Conservation (phyloP, 208 protist genomes). For the Endotrypanum monterogeii region DNA sequence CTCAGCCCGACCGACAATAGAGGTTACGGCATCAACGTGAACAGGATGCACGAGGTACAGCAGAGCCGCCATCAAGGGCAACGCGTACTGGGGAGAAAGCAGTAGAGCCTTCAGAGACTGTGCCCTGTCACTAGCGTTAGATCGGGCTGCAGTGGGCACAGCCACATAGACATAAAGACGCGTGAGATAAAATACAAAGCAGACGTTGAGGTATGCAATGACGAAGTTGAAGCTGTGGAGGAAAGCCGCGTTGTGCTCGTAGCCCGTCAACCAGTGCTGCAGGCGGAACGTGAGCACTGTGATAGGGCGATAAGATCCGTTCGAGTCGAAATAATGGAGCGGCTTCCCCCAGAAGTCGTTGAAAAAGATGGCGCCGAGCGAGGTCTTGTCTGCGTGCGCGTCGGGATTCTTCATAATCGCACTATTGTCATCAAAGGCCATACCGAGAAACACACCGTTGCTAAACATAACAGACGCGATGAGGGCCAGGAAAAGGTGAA, state of each 20-base stretch:
- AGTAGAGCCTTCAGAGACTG: conserved; percentile 12
- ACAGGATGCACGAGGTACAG: conserved; percentile 85
- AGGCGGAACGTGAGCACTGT: conserved; percentile 61
- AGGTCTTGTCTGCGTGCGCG: conserved; percentile 20
- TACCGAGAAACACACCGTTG: conserved; percentile 27
- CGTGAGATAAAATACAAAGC: conserved; percentile 47
- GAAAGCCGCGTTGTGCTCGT: conserved; percentile 35
- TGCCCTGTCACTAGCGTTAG: background rate
- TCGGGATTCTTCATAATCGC: conserved; percentile 55
- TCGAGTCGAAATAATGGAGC: conserved; percentile 41
- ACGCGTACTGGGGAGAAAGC: conserved; percentile 13
- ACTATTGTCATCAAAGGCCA: conserved; percentile 71
- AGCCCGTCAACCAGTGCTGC: conserved; percentile 63
- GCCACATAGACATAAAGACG: conserved; percentile 39
- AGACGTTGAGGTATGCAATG: conserved; percentile 45
- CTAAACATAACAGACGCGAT: conserved; percentile 35
- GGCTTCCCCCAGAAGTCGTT: conserved; percentile 68
- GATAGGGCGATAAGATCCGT: conserved; percentile 62
- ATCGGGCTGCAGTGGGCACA: background rate
- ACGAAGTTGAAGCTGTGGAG: conserved; percentile 48
- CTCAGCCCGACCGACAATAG: conserved; percentile 82
- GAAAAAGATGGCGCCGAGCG: conserved; percentile 43
- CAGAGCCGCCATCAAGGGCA: conserved; percentile 41
- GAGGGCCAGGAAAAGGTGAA: conserved; percentile 25
- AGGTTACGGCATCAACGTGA: conserved; percentile 83